phyloP scores from a whole-genome alignment of 306 rosid genomes.

The Begonia peltatifolia region DNA sequence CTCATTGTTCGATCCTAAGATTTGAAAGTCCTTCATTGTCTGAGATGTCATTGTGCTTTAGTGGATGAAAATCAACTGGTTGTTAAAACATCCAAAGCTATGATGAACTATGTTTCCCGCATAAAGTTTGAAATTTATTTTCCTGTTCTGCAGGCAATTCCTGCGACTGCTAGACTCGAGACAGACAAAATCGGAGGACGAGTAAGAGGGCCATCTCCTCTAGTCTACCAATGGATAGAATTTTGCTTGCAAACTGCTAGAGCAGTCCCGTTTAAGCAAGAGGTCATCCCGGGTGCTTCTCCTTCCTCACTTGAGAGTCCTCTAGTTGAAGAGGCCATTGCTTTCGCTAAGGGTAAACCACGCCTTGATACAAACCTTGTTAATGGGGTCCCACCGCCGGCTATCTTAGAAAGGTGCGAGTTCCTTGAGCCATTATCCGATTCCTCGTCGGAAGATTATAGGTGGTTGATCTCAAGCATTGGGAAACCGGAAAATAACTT shows the following conservation, averaged over 20 bases:
- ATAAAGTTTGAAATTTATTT: not conserved
- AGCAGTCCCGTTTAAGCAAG: slow-evolving; percentile 77
- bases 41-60: not conserved
- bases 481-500: slow-evolving; percentile 30
- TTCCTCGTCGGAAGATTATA: slow-evolving; percentile 42
- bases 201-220: slow-evolving; percentile 77
- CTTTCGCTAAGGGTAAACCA: slow-evolving; percentile 54
- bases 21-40: not conserved
- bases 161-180: slow-evolving; percentile 52
- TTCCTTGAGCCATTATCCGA: slow-evolving; percentile 69
- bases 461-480: slow-evolving; percentile 41
- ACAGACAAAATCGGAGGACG: slow-evolving; percentile 58
- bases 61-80: not conserved
- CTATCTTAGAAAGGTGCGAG: slow-evolving; percentile 55
- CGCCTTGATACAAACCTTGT: slow-evolving; percentile 66
- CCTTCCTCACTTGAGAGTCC: slow-evolving; percentile 45
- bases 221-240: slow-evolving; percentile 82
- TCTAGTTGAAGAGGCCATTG: slow-evolving; percentile 19
- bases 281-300: slow-evolving; percentile 76
- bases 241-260: slow-evolving; percentile 87
- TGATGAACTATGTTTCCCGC: not conserved
- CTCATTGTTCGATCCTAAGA: too few relatives aligned
- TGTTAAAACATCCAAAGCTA: not conserved
- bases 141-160: slow-evolving; percentile 46
- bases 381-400: slow-evolving; percentile 60